Percentiles rank a stretch among this genome's conserved stretches.
phyloP scores from a whole-genome alignment of 208 protist species.

The Trypanosomatidae sp. region DNA sequence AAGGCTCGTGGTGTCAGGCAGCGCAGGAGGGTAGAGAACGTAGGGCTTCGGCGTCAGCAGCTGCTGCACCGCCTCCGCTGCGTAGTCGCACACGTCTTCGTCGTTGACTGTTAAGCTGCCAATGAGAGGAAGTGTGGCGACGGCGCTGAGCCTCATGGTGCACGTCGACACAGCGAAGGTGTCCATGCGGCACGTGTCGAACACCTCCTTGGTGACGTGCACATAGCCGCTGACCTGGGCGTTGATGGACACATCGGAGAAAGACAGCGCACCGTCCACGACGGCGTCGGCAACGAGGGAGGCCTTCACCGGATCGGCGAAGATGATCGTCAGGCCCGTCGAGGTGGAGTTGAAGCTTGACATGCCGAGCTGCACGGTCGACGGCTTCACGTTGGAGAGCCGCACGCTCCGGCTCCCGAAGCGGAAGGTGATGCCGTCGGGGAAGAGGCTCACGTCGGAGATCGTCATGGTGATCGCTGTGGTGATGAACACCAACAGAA shows the following conservation, averaged over 20 bases:
- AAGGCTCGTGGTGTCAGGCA: constrained; percentile 1
- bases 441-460: constrained; percentile 7
- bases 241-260: background rate
- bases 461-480: constrained; percentile 11
- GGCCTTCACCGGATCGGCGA: constrained; percentile 8
- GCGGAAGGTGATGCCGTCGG: background rate
- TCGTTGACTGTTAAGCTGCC: background rate
- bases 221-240: background rate
- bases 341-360: constrained; percentile 11
- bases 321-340: background rate
- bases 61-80: background rate
- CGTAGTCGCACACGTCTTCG: constrained; percentile 10
- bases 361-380: background rate
- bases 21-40: constrained; percentile 2
- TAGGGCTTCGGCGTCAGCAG: constrained; percentile 4
- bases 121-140: background rate
- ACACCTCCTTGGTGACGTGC: constrained; percentile 6
- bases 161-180: constrained; percentile 7
- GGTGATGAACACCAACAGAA: constrained; percentile 8
- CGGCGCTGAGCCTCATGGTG: background rate
- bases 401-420: background rate
- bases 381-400: constrained; percentile 1
- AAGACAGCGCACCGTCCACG: background rate
- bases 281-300: background rate
- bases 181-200: constrained; percentile 2